These are phyloP conservation scores for Cetraspora pellucida DNA, from an alignment of 192 early-diverging fungal species.

Conservation along the genomic window DNA sequence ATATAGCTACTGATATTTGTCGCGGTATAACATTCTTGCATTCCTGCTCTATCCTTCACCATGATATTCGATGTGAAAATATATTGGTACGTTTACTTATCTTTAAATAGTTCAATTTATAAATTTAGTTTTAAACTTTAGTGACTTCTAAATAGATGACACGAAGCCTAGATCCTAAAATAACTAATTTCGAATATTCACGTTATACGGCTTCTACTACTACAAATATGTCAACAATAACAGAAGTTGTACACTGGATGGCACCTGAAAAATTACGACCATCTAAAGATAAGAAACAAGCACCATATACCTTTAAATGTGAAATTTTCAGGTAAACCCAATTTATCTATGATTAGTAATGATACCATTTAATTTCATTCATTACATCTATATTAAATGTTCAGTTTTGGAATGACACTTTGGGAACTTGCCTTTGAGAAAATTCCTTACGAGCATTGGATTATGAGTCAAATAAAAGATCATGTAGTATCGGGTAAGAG, in stretches of 20 bases:
- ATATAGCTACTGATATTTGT: slow-evolving; percentile 23
- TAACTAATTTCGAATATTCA: slow-evolving; percentile 24
- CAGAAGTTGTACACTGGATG: slow-evolving; percentile 21
- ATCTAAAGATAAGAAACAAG: neutral
- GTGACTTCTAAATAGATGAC: slow-evolving; percentile 14
- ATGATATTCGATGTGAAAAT: slow-evolving; percentile 33
- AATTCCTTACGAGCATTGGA: slow-evolving; percentile 8
- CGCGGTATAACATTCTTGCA: slow-evolving; percentile 24
- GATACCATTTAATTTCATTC: neutral
- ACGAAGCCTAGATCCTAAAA: neutral
- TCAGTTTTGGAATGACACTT: slow-evolving; percentile 17
- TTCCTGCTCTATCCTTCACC: neutral
- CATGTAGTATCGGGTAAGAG: neutral
- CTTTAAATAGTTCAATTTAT: neutral
- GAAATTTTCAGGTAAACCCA: slow-evolving; percentile 19
- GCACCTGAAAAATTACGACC: slow-evolving; percentile 22
- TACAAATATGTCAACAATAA: neutral
- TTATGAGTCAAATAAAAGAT: slow-evolving; percentile 4
- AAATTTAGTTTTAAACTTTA: neutral
- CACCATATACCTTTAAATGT: slow-evolving; percentile 11
- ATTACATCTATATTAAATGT: neutral
- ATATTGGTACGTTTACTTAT: slow-evolving; percentile 13
- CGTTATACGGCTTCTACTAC: neutral
- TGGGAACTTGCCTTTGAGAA: slow-evolving; percentile 8
- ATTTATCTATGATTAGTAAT: neutral